Percentiles rank a stretch among this genome's conserved stretches.
Evolutionary conservation across 345 rosid species (phyloP).

Genomic region (Salix arbutifolia): DNA sequence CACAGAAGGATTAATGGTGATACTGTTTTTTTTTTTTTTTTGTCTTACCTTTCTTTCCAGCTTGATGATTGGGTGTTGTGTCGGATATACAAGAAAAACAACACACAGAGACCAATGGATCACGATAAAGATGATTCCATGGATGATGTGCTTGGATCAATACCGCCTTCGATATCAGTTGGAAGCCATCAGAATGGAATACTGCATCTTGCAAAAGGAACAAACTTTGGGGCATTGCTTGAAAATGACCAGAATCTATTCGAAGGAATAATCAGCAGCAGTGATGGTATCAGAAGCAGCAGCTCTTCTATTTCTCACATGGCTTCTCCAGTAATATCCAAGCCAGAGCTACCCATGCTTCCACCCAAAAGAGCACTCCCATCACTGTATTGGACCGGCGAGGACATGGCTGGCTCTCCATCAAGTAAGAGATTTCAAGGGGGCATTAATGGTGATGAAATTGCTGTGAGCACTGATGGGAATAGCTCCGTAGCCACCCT

Average conservation of each 20-base stretch:
- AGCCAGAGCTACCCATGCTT: constrained; percentile 40
- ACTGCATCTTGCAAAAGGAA: constrained; percentile 28
- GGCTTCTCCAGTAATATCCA: constrained; percentile 30
- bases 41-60: constrained; percentile 28
- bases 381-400: constrained; percentile 56
- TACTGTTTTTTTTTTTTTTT: neutral
- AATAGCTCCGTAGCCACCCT: constrained; percentile 43
- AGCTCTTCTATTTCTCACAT: constrained; percentile 31
- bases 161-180: constrained; percentile 44
- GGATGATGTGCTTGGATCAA: constrained; percentile 48
- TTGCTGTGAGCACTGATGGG: constrained; percentile 26
- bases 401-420: constrained; percentile 26
- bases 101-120: constrained; percentile 41
- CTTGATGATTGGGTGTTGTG: constrained; percentile 98
- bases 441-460: constrained; percentile 28
- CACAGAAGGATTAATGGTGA: neutral
- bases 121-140: constrained; percentile 56
- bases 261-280: constrained; percentile 40
- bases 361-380: constrained; percentile 59
- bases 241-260: constrained; percentile 40
- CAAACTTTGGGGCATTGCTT: constrained; percentile 36
- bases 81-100: constrained; percentile 84
- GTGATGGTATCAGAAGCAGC: constrained; percentile 10
- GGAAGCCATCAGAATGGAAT: constrained; percentile 25
- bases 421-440: constrained; percentile 51